Base-by-base conservation (phyloP, 2,329 filamentous ascomycete genomes). In the Didymella segeticola region DNA sequence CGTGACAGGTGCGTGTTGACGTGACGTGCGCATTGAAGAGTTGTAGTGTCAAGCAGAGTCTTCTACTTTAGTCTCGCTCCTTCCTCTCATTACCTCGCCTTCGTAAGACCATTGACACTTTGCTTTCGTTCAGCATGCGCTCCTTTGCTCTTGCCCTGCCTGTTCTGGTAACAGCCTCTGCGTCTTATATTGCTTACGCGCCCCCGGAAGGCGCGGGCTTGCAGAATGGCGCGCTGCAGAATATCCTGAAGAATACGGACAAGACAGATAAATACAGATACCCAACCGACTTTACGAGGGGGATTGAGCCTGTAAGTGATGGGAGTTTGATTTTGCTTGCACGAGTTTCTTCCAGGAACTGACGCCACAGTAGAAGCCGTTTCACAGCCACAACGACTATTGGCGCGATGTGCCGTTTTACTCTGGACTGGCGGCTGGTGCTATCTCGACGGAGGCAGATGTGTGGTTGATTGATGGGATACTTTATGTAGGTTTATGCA, bases 371-470 rank as follows among this genome's bases (percentile, higher is more conserved):
- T 53, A 79, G 77, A 85, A 84, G 72, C 68, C 68, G 1, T 75
- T 84, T 43, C 82, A 85, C 67, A 82, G 78, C 26, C 81, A 85
- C 66, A 88, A 87, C 67, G 85, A 87, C 63, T 87, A 87, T 70
- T 80, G 79, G 79, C 72, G 79, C 23, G 71, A 75, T 34, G 66
- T 79, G 0, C 78, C 79, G 0, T 80, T 80, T 59, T 82, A 80
- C 59, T 74, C 75, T 30, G 85, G 82, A 11, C 70, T 89, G 26
- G 80, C 81, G 5, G 78, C 82, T 39, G 86, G 86, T 5, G 83
- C 83, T 34, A 78, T 82, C 4, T 80, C 79, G 3, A 80, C 83
- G 2, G 85, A 87, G 72, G 84, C 83, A 2, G 84, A 87, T 69
- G 83, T 86, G 22, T 86, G 83, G 82, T 71, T 86, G 30, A 78